Evolutionary conservation across 1,284 basidiomycete species (phyloP).

Genomic region (Trametes polyzona): DNA sequence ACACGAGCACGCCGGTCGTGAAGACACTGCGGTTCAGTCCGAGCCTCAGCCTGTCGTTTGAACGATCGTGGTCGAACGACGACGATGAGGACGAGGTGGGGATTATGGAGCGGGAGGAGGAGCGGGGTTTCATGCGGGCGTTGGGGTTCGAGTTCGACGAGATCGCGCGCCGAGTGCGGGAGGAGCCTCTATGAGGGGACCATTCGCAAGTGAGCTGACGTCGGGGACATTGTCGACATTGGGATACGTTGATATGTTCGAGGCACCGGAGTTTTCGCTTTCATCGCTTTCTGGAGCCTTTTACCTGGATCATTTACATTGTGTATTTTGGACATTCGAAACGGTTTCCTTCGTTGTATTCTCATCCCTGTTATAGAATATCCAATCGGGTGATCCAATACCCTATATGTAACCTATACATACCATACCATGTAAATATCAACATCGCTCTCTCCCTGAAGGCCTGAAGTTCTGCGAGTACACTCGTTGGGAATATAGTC

Average conservation of each 20-base stretch:
- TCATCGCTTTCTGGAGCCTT: too few relatives aligned
- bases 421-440: too few relatives aligned
- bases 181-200: slow-evolving; percentile 9
- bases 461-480: too few relatives aligned
- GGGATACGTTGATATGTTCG: not conserved
- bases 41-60: slow-evolving; percentile 19
- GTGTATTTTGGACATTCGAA: too few relatives aligned
- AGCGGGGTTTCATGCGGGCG: slow-evolving; percentile 33
- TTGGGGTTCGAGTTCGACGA: slow-evolving; percentile 35
- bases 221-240: not conserved
- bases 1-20: slow-evolving; percentile 14
- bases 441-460: too few relatives aligned
- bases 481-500: too few relatives aligned
- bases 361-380: too few relatives aligned
- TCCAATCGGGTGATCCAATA: too few relatives aligned
- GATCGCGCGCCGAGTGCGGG: slow-evolving; percentile 24
- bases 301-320: too few relatives aligned
- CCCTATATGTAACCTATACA: too few relatives aligned
- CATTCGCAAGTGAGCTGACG: not conserved
- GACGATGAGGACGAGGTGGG: slow-evolving; percentile 19
- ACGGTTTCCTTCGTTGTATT: too few relatives aligned
- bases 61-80: slow-evolving; percentile 14
- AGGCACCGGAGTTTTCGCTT: too few relatives aligned
- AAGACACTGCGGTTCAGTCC: slow-evolving; percentile 27
- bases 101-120: slow-evolving; percentile 27